Base-by-base conservation (phyloP, 139 green algal genomes). In the Haematococcus sp. region DNA sequence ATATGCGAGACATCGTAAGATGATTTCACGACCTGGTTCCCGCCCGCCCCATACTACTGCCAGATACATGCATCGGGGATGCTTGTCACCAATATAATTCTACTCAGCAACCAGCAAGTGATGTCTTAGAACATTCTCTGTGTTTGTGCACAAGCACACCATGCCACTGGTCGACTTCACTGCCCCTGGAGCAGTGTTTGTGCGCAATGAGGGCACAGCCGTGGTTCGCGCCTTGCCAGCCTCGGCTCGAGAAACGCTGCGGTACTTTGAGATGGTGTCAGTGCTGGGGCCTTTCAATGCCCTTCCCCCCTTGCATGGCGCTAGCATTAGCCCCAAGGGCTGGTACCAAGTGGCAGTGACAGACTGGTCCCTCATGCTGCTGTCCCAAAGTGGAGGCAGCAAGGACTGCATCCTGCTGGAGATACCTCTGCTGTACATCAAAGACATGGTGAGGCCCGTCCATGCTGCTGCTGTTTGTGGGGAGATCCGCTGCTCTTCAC, bases 311-410 rank as follows among this genome's bases (percentile, higher is more conserved):
- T 69, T 80, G 15, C 20, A 69, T 22, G 54, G 67, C 16, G 54
- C 46, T 3, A 44, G 63, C 15, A 71, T 80, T 19, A 9, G 31
- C 3, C 66, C 64, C 25, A 69, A 74, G 23, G 15, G 69, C 13
- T 80, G 33, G 20, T 80, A 75, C 56, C 73, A 80, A 27, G 58
- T 74, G 1, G 74, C 40, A 0, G 33, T 80, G 1, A 80, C 66
- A 1, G 74, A 80, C 58, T 80, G 74, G 74, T 70, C 35, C 1
- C 23, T 80, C 23, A 55, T 70, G 7, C 23, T 70, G 5, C 65
- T 80, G 2, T 63, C 74, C 0, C 74, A 71, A 33, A 56, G 74
- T 43, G 61, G 68, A 52, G 69, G 63, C 22, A 63, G 60, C 20
- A 69, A 80, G 40, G 43, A 55, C 13, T 67, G 30, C 16, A 66